These are phyloP conservation scores for Vitis hybrid DNA, from an alignment of 177 flowering plant species.

Conservation along the genomic window DNA sequence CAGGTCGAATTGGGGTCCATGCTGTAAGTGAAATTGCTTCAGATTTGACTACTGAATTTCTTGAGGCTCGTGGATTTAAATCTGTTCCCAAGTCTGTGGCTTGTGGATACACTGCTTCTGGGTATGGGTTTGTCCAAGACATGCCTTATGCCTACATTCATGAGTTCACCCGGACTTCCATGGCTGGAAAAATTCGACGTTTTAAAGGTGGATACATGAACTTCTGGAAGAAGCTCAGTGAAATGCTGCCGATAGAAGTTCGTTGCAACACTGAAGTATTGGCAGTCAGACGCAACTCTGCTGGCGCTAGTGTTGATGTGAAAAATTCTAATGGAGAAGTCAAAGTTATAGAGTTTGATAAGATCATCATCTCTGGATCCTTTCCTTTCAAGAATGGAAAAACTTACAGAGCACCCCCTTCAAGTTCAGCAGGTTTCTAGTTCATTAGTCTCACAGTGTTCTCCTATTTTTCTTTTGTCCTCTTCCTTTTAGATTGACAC, in stretches of 20 bases:
- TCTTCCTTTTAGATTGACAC: background rate
- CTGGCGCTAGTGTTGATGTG: constrained; percentile 32
- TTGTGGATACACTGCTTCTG: constrained; percentile 85
- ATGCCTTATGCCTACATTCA: constrained; percentile 89
- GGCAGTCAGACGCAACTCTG: constrained; percentile 36
- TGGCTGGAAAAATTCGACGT: constrained; percentile 82
- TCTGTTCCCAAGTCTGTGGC: constrained; percentile 75
- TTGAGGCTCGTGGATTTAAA: constrained; percentile 48
- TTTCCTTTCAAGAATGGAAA: constrained; percentile 58
- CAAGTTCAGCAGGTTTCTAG: constrained; percentile 33
- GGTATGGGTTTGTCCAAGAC: constrained; percentile 81
- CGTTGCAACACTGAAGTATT: constrained; percentile 58
- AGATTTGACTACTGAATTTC: constrained; percentile 55
- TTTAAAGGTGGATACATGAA: constrained; percentile 70
- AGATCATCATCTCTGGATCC: constrained; percentile 66
- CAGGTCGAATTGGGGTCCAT: constrained; percentile 60
- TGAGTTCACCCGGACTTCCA: constrained; percentile 79
- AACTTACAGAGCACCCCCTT: constrained; percentile 50
- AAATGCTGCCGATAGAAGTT: constrained; percentile 46
- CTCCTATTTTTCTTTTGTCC: background rate
- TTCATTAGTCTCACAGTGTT: background rate
- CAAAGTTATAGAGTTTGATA: constrained; percentile 52
- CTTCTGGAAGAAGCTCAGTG: constrained; percentile 58
- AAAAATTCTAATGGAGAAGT: constrained; percentile 29
- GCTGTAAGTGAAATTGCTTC: constrained; percentile 70